These are phyloP conservation scores for Saksenaea vasiformis DNA, from an alignment of 371 early-diverging fungal species.

Conservation along the genomic window DNA sequence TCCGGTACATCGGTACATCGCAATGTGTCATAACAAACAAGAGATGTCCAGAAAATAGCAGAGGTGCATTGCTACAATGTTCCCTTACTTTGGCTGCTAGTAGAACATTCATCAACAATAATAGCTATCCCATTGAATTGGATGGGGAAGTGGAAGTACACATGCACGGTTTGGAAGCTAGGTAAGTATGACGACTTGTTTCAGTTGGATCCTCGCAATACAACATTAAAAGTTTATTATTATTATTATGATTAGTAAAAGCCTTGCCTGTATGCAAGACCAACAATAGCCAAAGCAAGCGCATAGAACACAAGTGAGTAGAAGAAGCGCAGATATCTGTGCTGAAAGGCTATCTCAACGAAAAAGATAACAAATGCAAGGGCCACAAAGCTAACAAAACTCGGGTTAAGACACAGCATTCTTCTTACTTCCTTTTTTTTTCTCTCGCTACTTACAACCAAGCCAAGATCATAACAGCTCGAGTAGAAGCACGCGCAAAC, in stretches of 20 bases:
- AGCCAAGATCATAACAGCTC: slow-evolving; percentile 38
- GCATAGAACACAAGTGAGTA: slow-evolving; percentile 36
- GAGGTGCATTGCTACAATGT: no score
- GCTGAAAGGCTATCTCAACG: slow-evolving; percentile 31
- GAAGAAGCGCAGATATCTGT: slow-evolving; percentile 34
- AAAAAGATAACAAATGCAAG: slow-evolving; percentile 36
- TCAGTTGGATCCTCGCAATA: not conserved
- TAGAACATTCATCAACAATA: no score
- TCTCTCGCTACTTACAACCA: slow-evolving; percentile 46
- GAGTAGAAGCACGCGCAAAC: slow-evolving; percentile 36
- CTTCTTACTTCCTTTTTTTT: no score
- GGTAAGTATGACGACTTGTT: no score
- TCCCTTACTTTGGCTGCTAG: no score
- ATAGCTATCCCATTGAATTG: no score
- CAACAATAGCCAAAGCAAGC: slow-evolving; percentile 33
- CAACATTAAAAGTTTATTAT: not conserved
- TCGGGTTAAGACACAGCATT: no score
- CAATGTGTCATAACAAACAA: no score
- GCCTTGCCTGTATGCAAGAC: slow-evolving; percentile 37
- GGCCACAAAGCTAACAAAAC: slow-evolving; percentile 27
- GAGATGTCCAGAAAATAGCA: no score
- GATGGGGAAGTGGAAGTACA: no score
- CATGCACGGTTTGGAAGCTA: no score
- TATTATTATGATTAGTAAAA: slow-evolving; percentile 15
- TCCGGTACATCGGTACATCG: no score